Percentiles rank a stretch among this genome's conserved stretches.
phyloP scores from a whole-genome alignment of 768 basidiomycete species.

The Termitomyces sp. region DNA sequence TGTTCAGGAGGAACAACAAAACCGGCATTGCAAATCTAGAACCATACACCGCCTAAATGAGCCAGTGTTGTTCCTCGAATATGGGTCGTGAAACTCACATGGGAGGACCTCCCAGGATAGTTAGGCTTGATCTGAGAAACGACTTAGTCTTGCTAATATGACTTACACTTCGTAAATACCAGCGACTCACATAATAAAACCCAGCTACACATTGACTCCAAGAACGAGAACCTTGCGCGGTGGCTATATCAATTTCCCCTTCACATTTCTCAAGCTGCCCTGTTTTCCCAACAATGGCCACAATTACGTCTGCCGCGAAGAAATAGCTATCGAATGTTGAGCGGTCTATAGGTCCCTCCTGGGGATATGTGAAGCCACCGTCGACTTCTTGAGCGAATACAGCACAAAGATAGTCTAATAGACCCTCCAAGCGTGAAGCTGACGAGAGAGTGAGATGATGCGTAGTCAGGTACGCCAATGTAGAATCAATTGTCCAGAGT shows the following conservation, averaged over 20 bases:
- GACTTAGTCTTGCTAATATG: neutral
- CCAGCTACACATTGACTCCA: slow-evolving; percentile 76
- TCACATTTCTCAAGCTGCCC: slow-evolving; percentile 19
- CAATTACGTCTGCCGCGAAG: slow-evolving; percentile 70
- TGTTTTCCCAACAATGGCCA: slow-evolving; percentile 45
- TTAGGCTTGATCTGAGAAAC: slow-evolving; percentile 67
- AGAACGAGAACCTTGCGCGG: slow-evolving; percentile 39
- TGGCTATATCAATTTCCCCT: slow-evolving; percentile 30
- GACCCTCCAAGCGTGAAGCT: slow-evolving; percentile 36
- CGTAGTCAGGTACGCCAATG: slow-evolving; percentile 33
- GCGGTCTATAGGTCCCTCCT: slow-evolving; percentile 55
- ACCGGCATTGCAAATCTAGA: slow-evolving; percentile 83
- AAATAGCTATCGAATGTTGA: slow-evolving; percentile 69
- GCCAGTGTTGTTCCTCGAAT: neutral
- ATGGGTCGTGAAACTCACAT: slow-evolving; percentile 49
- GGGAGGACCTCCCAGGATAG: slow-evolving; percentile 86
- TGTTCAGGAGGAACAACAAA: slow-evolving; percentile 70
- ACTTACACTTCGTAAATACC: neutral
- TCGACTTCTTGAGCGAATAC: slow-evolving; percentile 74
- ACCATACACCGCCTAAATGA: neutral
- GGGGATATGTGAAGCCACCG: slow-evolving; percentile 80
- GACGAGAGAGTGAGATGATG: slow-evolving; percentile 45
- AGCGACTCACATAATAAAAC: slow-evolving; percentile 64
- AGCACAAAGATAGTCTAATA: slow-evolving; percentile 53
- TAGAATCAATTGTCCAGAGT: slow-evolving; percentile 34